phyloP scores from a whole-genome alignment of 805 yeast genomes.

The Torulaspora gathmanii region DNA sequence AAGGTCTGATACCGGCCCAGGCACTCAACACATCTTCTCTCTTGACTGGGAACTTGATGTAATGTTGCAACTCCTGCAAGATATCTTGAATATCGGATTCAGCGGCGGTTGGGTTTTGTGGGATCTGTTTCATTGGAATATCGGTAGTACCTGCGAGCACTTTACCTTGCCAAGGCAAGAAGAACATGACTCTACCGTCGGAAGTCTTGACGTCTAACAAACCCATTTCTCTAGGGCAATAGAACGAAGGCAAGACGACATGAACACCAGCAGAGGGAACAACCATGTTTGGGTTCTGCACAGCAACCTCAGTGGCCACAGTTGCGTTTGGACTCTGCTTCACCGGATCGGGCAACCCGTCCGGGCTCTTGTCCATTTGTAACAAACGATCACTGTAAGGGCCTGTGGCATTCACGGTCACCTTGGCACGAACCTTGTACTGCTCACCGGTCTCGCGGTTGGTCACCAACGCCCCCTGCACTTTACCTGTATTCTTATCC shows the following conservation, averaged over 20 bases:
- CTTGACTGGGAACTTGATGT: slow-evolving; percentile 80
- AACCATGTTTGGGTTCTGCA: slow-evolving; percentile 63
- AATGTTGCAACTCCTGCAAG: slow-evolving; percentile 80
- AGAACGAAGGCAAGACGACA: slow-evolving; percentile 84
- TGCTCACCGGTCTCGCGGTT: slow-evolving; percentile 67
- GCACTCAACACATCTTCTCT: slow-evolving; percentile 90
- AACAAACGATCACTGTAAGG: slow-evolving; percentile 82
- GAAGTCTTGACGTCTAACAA: slow-evolving; percentile 85
- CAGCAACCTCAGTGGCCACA: slow-evolving; percentile 33
- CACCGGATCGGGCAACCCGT: slow-evolving; percentile 57
- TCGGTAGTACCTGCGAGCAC: slow-evolving; percentile 96
- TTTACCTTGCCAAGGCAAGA: slow-evolving; percentile 97
- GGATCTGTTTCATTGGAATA: slow-evolving; percentile 68
- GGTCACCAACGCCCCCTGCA: slow-evolving; percentile 69
- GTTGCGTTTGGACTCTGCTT: slow-evolving; percentile 18
- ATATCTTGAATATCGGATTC: slow-evolving; percentile 89
- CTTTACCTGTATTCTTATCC: slow-evolving; percentile 50
- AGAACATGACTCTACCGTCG: slow-evolving; percentile 95
- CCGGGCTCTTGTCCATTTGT: slow-evolving; percentile 74
- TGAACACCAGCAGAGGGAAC: slow-evolving; percentile 96
- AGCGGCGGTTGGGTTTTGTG: slow-evolving; percentile 73
- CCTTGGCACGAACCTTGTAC: slow-evolving; percentile 59
- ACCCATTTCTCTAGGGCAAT: slow-evolving; percentile 84
- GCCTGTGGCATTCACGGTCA: slow-evolving; percentile 89
- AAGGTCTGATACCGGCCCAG: slow-evolving; percentile 96